These are phyloP conservation scores for Hyphopichia khmerensis DNA, from an alignment of 1,139 yeast species.

Conservation along the genomic window DNA sequence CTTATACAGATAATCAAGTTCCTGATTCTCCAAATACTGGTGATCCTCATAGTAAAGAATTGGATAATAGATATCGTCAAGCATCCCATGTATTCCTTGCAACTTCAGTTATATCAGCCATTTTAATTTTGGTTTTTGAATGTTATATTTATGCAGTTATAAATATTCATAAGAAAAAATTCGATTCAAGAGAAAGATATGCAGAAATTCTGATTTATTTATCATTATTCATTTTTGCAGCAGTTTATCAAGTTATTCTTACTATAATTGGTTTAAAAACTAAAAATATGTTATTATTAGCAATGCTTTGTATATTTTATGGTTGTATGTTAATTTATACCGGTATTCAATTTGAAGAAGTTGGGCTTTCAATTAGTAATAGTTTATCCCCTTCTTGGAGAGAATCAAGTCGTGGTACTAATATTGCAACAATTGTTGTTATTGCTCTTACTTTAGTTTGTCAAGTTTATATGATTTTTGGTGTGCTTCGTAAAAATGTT, in stretches of 20 bases:
- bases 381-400: conserved; percentile 22
- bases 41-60: neutral
- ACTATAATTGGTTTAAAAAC: conserved; percentile 43
- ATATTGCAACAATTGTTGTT: conserved; percentile 48
- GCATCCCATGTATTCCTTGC: conserved; percentile 22
- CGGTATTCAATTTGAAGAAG: conserved; percentile 50
- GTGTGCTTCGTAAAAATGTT: conserved; percentile 40
- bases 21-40: neutral
- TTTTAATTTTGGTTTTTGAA: conserved; percentile 28
- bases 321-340: conserved; percentile 52
- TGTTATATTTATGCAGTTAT: conserved; percentile 36
- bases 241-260: conserved; percentile 27
- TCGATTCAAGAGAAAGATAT: conserved; percentile 17
- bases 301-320: conserved; percentile 44
- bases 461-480: conserved; percentile 31
- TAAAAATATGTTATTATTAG: conserved; percentile 41
- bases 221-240: conserved; percentile 25
- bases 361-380: conserved; percentile 23
- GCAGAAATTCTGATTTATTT: conserved; percentile 23
- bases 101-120: conserved; percentile 30
- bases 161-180: conserved; percentile 25
- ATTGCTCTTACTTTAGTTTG: conserved; percentile 38
- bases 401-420: conserved; percentile 32
- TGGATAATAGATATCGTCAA: conserved; percentile 8
- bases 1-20: neutral